phyloP scores from a whole-genome alignment of 371 early-diverging fungal species.

The Rhizomucor pusillus region DNA sequence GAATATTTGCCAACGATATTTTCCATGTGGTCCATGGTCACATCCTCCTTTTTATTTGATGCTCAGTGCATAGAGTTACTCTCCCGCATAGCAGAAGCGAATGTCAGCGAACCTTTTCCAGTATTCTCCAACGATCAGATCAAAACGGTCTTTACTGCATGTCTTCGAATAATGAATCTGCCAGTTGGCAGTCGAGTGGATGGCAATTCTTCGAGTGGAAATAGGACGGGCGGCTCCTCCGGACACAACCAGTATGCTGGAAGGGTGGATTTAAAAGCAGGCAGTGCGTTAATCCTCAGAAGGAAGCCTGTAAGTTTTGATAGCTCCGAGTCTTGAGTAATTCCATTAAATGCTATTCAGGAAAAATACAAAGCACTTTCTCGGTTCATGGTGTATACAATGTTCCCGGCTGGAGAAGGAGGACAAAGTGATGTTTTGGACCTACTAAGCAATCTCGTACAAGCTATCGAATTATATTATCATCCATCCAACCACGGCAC shows the following conservation, averaged over 20 bases:
- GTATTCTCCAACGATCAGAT: conserved; percentile 69
- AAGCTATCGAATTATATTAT: conserved; percentile 82
- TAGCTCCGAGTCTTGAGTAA: conserved; percentile 3
- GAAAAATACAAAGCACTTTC: conserved; percentile 67
- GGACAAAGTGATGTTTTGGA: conserved; percentile 40
- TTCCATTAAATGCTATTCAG: conserved; percentile 13
- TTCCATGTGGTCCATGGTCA: conserved; percentile 73
- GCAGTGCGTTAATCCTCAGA: conserved; percentile 40
- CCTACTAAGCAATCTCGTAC: conserved; percentile 70
- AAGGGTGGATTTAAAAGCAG: conserved; percentile 40
- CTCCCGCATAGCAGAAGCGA: conserved; percentile 64
- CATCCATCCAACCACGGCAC: conserved; percentile 88
- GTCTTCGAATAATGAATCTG: conserved; percentile 68
- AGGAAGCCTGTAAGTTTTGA: conserved; percentile 32
- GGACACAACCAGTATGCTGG: conserved; percentile 32
- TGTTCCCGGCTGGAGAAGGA: conserved; percentile 45
- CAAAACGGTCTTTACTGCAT: conserved; percentile 65
- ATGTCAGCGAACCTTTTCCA: conserved; percentile 26
- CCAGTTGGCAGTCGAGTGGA: conserved; percentile 72
- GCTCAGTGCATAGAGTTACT: conserved; percentile 66
- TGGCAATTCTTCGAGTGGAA: conserved; percentile 25
- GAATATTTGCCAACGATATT: conserved; percentile 82
- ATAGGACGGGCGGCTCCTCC: conserved; percentile 31
- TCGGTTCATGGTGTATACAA: conserved; percentile 76
- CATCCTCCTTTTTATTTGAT: conserved; percentile 57